Base-by-base conservation (phyloP, 768 basidiomycete genomes). In the Pulveroboletus frians region DNA sequence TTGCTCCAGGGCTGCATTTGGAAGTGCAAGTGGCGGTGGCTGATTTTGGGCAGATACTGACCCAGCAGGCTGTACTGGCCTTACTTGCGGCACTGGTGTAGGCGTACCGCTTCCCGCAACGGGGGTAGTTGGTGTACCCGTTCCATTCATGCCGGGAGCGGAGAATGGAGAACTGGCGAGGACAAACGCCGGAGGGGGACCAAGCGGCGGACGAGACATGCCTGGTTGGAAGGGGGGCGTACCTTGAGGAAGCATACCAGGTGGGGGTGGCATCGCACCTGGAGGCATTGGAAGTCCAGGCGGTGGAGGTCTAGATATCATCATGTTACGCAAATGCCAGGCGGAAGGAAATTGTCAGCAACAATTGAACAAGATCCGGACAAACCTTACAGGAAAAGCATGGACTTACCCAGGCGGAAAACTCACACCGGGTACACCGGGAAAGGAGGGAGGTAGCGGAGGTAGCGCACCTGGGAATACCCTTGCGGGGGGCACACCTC, bases 1-100 rank as follows among this genome's bases (percentile, higher is more conserved):
- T 70, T 90, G 86, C 17, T 74, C 71, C 34, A 81, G 66, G 5
- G 73, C 68, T 9, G 78, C 73, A 58, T 82, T 76, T 1, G 86
- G 87, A 34, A 88, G 67, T 17, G 57, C 67, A 23, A 76, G 65
- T 30, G 43, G 62, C 42, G 56, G 64, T 6, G 49, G 62, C 44
- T 45, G 68, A 53, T 36, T 56, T 43, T 55, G 67, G 53, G 29
- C 26, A 29, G 64, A 56, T 13, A 57, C 45, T 42, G 65, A 56
- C 14, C 63, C 61, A 13, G 50, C 52, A 38, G 66, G 57, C 18
- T 56, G 58, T 9, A 29, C 17, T 1, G 27, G 46, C 27, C 39
- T 51, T 32, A 18, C n/a, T 4, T 50, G 52, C 9, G 46, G 51
- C 2, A 17, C 39, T 15, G 52, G 51, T 21, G 61, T 60, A 14